phyloP scores from a whole-genome alignment of 176 grass and related monocot genomes.

The Oryza coarctata region DNA sequence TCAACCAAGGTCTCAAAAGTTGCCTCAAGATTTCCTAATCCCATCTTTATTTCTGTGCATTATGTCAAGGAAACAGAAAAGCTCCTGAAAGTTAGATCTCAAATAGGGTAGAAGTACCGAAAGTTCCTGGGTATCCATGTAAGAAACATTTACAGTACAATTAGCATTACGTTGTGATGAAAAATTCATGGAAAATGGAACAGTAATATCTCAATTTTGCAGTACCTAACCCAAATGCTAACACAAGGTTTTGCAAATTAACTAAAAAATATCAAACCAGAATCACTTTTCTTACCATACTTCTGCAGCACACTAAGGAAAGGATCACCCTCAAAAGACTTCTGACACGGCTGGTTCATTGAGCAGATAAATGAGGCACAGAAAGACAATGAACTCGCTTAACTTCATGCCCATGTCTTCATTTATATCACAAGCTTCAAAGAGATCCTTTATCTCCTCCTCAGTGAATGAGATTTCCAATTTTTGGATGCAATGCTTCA shows the following conservation, averaged over 20 bases:
- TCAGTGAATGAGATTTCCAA: conserved; percentile 76
- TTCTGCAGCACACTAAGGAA: background rate
- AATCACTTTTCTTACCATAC: background rate
- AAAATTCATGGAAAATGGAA: background rate
- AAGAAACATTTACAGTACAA: background rate
- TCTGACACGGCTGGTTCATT: conserved; percentile 65
- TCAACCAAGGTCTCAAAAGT: conserved; percentile 89
- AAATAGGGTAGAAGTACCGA: background rate
- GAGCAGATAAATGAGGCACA: conserved; percentile 94
- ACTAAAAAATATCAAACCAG: conserved; percentile 1
- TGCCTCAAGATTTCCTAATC: conserved; percentile 67
- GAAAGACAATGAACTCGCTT: conserved; percentile 94
- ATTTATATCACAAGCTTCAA: conserved; percentile 89
- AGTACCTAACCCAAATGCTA: background rate
- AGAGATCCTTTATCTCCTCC: conserved; percentile 77
- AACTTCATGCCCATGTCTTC: conserved; percentile 93
- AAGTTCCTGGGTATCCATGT: background rate
- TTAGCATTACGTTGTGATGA: background rate
- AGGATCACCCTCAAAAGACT: conserved; percentile 46
- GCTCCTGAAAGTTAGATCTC: background rate
- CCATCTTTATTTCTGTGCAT: conserved; percentile 70
- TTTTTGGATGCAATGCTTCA: conserved; percentile 78
- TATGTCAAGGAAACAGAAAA: conserved; percentile 48
- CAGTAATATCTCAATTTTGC: background rate
- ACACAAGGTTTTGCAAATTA: background rate